Base-by-base conservation (phyloP, 1,139 yeast genomes). In the Kodamaea anthophila region DNA sequence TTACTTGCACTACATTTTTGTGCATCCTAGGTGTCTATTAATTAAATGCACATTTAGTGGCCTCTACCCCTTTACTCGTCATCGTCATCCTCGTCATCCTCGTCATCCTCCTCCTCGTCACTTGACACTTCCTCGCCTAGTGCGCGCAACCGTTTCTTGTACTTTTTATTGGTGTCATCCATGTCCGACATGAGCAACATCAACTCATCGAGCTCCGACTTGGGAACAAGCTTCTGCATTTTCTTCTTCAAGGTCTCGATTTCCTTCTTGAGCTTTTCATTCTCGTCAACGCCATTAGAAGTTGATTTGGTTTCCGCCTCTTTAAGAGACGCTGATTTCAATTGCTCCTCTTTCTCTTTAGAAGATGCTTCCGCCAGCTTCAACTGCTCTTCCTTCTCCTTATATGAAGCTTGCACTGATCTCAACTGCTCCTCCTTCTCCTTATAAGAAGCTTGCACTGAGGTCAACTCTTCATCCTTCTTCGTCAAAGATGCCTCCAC, bases 121-220 rank as follows among this genome's bases (percentile, higher is more conserved):
- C 68, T 64, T 3, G 71, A 64, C 2, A 70, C 64, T 2, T 58
- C 71, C 32, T 55, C 60, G 1, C 77, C 84, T 19, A 77, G 45
- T 0, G 51, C 58, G 35, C 60, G 63, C 19, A 81, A 60, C 37
- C 62, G 66, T 10, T 51, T 47, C 43, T 79, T 80, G 51, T 84
- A 83, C 41, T 64, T 65, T 20, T 67, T 65, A 36, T 72, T 77
- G 37, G 71, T 71, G 29, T 83, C 91, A 41, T 83, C 93, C 47
- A 83, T 58, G 26, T 83, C 94, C 9, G 81, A 68, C 55, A 86
- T 73, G 24, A 85, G 58, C 24, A 83, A 58, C 78, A 85, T 73
- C 38, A 85, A 55, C 35, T 84, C 94, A 46, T 86, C 95, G 9
- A 81, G 50, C 29, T 84, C 94, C 2, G 73, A 50, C 41, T 66